These are phyloP conservation scores for Fistulinella prunicolor DNA, from an alignment of 768 basidiomycete species.

Conservation along the genomic window DNA sequence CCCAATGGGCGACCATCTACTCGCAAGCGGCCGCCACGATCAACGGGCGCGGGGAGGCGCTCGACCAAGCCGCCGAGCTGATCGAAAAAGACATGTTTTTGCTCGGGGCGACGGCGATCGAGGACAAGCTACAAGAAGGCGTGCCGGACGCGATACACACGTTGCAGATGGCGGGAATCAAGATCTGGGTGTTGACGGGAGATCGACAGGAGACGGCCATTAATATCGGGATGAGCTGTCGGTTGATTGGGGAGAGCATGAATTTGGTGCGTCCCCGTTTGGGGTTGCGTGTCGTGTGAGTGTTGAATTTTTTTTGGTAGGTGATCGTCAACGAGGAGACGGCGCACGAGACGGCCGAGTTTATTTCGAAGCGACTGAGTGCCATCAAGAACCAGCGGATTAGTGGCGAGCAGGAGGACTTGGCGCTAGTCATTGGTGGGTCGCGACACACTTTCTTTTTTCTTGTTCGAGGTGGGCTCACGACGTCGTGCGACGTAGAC, in stretches of 20 bases:
- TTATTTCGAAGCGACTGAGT: constrained; percentile 81
- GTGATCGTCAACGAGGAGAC: constrained; percentile 93
- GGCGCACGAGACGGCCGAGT: constrained; percentile 76
- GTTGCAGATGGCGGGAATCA: constrained; percentile 96
- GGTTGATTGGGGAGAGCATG: constrained; percentile 97
- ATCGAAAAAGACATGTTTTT: constrained; percentile 94
- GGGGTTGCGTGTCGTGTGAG: background rate
- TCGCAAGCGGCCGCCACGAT: constrained; percentile 93
- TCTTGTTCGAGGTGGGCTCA: background rate
- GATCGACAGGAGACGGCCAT: constrained; percentile 99
- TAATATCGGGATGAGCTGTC: constrained; percentile 97
- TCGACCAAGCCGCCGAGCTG: constrained; percentile 91
- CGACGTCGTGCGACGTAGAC: constrained; percentile 45
- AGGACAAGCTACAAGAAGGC: constrained; percentile 97
- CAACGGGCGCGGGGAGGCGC: constrained; percentile 90
- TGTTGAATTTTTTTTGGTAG: constrained; percentile 36
- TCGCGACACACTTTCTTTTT: background rate
- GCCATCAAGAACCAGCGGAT: constrained; percentile 93
- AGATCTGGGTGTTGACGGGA: constrained; percentile 98
- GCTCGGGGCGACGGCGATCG: constrained; percentile 95
- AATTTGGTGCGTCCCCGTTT: constrained; percentile 60
- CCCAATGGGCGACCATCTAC: constrained; percentile 84
- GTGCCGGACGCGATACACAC: constrained; percentile 99
- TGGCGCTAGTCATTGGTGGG: constrained; percentile 91
- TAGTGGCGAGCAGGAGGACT: constrained; percentile 89